phyloP scores from a whole-genome alignment of 2,329 filamentous ascomycete species.

The Sodiomyces alkalinus region DNA sequence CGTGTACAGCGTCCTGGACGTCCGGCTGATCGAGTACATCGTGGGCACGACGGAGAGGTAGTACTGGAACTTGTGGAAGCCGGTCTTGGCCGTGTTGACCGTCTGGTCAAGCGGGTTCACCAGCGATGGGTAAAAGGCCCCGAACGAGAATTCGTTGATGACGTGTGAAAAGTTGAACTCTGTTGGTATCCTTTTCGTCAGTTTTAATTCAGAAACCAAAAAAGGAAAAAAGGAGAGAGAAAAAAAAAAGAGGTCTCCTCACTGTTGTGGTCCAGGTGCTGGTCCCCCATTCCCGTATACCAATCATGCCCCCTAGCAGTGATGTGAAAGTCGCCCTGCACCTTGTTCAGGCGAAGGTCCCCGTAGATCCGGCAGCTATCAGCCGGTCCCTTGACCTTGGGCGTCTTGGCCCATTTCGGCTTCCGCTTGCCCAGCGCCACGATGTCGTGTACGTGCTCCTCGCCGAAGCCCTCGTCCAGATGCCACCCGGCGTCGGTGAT shows the following conservation, averaged over 20 bases:
- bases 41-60: conserved; percentile 92
- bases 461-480: conserved; percentile 53
- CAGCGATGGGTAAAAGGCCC: conserved; percentile 88
- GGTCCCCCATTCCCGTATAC: conserved; percentile 68
- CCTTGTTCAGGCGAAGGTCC: conserved; percentile 83
- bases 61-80: conserved; percentile 98
- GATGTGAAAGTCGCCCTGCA: conserved; percentile 96
- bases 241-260: conserved; percentile 18
- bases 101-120: conserved; percentile 91
- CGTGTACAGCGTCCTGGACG: conserved; percentile 56
- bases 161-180: conserved; percentile 97
- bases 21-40: conserved; percentile 56
- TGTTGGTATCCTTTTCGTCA: conserved; percentile 17
- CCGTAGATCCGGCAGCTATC: conserved; percentile 86
- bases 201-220: not conserved
- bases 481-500: conserved; percentile 44
- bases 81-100: conserved; percentile 52
- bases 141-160: conserved; percentile 90
- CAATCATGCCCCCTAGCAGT: conserved; percentile 90
- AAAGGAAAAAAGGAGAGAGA: not conserved
- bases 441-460: conserved; percentile 87
- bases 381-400: conserved; percentile 39
- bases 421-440: conserved; percentile 51
- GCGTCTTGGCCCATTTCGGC: conserved; percentile 62
- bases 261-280: conserved; percentile 71